phyloP scores from a whole-genome alignment of 2,329 filamentous ascomycete genomes.

The Pseudogymnoascus sp. region DNA sequence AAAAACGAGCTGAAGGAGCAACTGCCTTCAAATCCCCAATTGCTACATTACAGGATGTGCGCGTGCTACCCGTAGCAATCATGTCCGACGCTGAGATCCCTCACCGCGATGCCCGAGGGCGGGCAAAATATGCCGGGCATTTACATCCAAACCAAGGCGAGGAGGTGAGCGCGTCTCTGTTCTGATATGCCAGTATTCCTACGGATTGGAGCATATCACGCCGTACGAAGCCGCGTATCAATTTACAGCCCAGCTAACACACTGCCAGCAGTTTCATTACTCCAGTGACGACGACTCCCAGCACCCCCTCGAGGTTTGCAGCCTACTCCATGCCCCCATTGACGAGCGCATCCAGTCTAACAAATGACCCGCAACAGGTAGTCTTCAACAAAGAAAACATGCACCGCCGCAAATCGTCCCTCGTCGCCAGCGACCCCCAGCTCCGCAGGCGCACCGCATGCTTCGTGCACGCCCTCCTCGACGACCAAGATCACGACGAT shows the following conservation, averaged over 20 bases:
- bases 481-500: conserved; percentile 35
- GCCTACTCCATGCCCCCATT: not conserved
- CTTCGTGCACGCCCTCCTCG: conserved; percentile 57
- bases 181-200: not conserved
- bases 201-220: not conserved
- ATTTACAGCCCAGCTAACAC: not conserved
- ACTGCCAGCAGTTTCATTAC: not conserved
- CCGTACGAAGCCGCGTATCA: not conserved
- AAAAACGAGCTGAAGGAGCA: not conserved
- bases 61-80: not conserved
- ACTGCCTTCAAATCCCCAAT: not conserved
- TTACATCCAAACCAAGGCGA: not conserved
- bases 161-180: not conserved
- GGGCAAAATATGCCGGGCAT: not conserved
- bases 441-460: conserved; percentile 43
- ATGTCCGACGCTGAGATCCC: not conserved
- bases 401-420: conserved; percentile 58
- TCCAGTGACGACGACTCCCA: conserved; percentile 28
- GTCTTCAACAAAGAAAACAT: conserved; percentile 53
- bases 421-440: conserved; percentile 44
- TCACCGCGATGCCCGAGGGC: conserved; percentile 1
- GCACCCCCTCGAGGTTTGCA: conserved; percentile 36
- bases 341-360: not conserved
- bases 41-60: not conserved
- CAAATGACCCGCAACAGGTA: not conserved